Base-by-base conservation (phyloP, 2,329 filamentous ascomycete species). In the Monosporascus sp. region DNA sequence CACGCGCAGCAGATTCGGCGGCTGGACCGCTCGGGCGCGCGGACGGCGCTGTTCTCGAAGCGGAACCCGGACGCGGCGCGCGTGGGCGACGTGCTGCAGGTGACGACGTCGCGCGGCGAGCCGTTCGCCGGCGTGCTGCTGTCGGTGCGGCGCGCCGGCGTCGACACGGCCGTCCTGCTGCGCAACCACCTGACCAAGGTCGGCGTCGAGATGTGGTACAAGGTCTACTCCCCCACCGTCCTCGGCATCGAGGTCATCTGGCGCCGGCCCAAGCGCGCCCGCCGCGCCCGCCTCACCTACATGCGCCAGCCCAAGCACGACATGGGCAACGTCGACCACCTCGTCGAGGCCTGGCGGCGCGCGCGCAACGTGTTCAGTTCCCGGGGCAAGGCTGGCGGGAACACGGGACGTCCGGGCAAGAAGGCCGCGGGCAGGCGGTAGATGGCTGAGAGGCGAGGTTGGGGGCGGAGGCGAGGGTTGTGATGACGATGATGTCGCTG, bases 141-240 rank as follows among this genome's bases (percentile, higher is more conserved):
- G 67, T 88, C 88, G 67, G 92, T 99, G 68, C 88, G 92, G 52
- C 81, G 90, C 51, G 81, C 88, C n/a, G 91, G 91, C 54, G 82
- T 94, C 55, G 93, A 97, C 74, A 96, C 90, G 2, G 88, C 89
- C 5, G 86, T 99, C 51, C 75, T 96, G 54, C 78, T 99, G 55
- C 83, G 94, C 52, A 93, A 93, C 63, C 85, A 95, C 68, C 75
- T 99, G 62, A 92, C 90, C 60, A 83, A 89, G 62, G 83, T 95
- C 6, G 89, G 90, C 55, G 90, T 96, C 55, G 94, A 99, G 81
- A 94, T 96, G 90, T 96, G 90, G 86, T 91, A 89, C 73, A 99
- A 99, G 79, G 79, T 97, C 54, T 97, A 94, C 77, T 89, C 84
- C 67, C 93, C 93, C 55, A 88, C 89, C 67, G 87, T 97, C 34